Conservation (phyloP, 2,329 filamentous ascomycete species). For the Fusarium armeniacum region DNA sequence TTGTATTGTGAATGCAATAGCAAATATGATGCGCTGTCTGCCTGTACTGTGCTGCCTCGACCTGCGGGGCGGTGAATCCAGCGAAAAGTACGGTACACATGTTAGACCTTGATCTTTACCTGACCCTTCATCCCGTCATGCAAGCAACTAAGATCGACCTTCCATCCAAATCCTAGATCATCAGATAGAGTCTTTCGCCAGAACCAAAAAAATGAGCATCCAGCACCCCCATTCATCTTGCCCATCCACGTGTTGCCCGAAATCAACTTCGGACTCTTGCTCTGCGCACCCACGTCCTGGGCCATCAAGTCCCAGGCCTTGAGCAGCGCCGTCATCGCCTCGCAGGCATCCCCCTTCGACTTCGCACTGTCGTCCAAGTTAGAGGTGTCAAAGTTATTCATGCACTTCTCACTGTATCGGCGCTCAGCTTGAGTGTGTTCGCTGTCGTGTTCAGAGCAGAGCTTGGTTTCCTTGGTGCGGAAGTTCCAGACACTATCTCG, state of each 20-base stretch:
- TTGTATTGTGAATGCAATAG: background rate
- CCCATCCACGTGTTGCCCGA: constrained; percentile 59
- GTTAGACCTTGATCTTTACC: constrained; percentile 33
- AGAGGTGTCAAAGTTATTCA: constrained; percentile 36
- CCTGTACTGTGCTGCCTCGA: constrained; percentile 39
- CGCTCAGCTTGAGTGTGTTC: constrained; percentile 45
- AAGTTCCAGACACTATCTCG: constrained; percentile 66
- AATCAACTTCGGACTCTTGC: constrained; percentile 52
- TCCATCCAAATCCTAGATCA: constrained; percentile 36
- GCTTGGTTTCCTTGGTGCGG: constrained; percentile 52
- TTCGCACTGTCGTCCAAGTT: constrained; percentile 25
- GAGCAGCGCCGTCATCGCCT: constrained; percentile 52
- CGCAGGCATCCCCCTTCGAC: constrained; percentile 21
- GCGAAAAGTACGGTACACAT: constrained; percentile 32
- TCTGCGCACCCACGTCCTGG: constrained; percentile 56
- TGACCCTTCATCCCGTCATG: constrained; percentile 33
- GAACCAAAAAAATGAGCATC: constrained; percentile 30
- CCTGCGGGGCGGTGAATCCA: constrained; percentile 41
- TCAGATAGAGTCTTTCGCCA: constrained; percentile 28
- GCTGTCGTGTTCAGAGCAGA: constrained; percentile 15
- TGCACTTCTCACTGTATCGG: constrained; percentile 42
- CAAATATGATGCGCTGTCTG: constrained; percentile 31
- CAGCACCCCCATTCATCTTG: constrained; percentile 40
- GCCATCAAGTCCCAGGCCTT: constrained; percentile 57
- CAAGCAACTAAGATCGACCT: constrained; percentile 38